Evolutionary conservation across 345 rosid species (phyloP).

Genomic region (Eucalyptus sp.): DNA sequence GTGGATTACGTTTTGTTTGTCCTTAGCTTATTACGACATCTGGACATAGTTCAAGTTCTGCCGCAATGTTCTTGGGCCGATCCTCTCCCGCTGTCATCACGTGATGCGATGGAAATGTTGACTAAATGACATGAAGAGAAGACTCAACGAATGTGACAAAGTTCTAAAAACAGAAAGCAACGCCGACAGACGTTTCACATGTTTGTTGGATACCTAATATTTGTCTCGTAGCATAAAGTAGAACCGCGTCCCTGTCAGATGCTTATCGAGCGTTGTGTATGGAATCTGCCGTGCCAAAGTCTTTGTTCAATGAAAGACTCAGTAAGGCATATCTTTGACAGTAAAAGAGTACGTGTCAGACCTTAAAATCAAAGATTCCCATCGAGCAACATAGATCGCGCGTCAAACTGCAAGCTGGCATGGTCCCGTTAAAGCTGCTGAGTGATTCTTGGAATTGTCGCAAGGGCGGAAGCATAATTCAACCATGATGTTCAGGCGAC

Average conservation of each 20-base stretch:
- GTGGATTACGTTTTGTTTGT: no score
- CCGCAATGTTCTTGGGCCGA: slow-evolving; percentile 68
- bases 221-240: not conserved
- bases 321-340: not conserved
- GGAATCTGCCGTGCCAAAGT: not conserved
- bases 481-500: not conserved
- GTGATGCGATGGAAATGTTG: not conserved
- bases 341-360: not conserved
- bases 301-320: not conserved
- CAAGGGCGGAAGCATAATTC: no score
- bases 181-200: not conserved
- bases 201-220: not conserved
- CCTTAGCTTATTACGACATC: slow-evolving; percentile 21
- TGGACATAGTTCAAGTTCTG: slow-evolving; percentile 85
- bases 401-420: no score
- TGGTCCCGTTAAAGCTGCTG: not conserved
- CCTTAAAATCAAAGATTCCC: not conserved
- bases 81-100: slow-evolving; percentile 87
- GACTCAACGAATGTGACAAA: not conserved
- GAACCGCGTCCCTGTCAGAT: not conserved
- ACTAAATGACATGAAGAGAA: not conserved
- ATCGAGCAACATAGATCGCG: no score
- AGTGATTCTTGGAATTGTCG: no score
- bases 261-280: not conserved
- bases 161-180: not conserved